Evolutionary conservation across 768 basidiomycete species (phyloP).

Genomic region (Phanerochaete carnosa): DNA sequence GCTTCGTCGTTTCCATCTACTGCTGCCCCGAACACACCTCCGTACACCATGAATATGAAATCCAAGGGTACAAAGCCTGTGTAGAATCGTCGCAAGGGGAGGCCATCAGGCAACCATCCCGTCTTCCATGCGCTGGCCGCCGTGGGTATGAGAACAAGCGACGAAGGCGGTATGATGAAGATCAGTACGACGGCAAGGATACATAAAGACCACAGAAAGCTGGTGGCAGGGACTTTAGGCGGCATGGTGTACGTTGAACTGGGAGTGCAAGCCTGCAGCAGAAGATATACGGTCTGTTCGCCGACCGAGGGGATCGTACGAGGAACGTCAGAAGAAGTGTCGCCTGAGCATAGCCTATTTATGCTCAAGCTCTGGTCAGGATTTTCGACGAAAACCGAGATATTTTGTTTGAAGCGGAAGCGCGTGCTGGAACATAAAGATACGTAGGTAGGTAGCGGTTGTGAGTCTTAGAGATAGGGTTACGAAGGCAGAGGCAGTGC

Average conservation of each 20-base stretch:
- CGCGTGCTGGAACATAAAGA: not conserved
- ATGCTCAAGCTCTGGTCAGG: not conserved
- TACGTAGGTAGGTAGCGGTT: too few species aligned
- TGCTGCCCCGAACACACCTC: conserved; percentile 9
- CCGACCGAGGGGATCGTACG: not conserved
- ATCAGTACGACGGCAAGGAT: not conserved
- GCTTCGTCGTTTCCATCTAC: conserved; percentile 12
- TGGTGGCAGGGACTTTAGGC: not conserved
- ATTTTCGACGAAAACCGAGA: not conserved
- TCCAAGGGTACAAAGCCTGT: conserved; percentile 6
- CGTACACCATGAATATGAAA: conserved; percentile 5
- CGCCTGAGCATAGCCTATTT: not conserved
- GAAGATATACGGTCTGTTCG: too few species aligned
- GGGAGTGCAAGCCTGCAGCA: too few species aligned
- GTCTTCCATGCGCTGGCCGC: not conserved
- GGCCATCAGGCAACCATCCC: conserved; percentile 10
- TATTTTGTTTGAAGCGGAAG: not conserved
- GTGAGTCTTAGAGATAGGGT: not conserved
- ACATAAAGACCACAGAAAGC: not conserved
- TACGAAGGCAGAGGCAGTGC: not conserved
- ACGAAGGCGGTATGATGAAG: conserved; percentile 10
- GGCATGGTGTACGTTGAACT: not conserved
- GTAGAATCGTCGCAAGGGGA: conserved; percentile 6
- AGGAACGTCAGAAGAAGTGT: not conserved
- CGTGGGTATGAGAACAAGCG: conserved; percentile 4